Conservation (phyloP, 163 green algal species). For the Trebouxia gelatinosa region DNA sequence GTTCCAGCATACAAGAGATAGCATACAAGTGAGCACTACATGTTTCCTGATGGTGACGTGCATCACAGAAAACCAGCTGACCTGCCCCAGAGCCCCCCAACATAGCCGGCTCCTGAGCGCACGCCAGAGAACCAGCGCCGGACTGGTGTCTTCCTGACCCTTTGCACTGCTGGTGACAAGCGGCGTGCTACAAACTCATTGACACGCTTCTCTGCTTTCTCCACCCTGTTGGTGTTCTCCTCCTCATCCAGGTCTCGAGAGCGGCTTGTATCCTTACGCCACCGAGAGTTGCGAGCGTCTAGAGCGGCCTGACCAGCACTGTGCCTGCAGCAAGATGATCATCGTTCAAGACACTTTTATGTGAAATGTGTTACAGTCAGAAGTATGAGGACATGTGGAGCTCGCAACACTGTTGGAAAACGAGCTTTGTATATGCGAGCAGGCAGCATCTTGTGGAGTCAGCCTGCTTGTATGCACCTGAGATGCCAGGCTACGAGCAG, state of each 20-base stretch:
- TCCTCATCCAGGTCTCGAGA: background rate
- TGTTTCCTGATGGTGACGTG: background rate
- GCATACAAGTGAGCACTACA: too few relatives aligned
- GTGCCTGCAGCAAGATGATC: slow-evolving; percentile 37
- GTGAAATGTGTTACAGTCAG: background rate
- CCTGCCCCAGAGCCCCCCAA: slow-evolving; percentile 66
- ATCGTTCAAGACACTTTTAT: background rate
- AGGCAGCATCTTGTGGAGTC: background rate
- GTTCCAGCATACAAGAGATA: too few relatives aligned
- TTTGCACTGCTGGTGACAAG: slow-evolving; percentile 72
- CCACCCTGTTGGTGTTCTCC: slow-evolving; percentile 44
- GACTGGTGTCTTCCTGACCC: slow-evolving; percentile 46
- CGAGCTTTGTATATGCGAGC: background rate
- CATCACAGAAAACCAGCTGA: background rate
- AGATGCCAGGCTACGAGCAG: too few relatives aligned
- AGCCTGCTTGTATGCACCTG: background rate
- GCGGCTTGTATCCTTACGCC: slow-evolving; percentile 24
- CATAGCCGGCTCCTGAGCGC: slow-evolving; percentile 36
- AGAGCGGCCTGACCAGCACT: slow-evolving; percentile 60
- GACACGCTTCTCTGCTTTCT: slow-evolving; percentile 66
- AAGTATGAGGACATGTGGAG: background rate
- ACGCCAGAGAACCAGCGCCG: slow-evolving; percentile 42
- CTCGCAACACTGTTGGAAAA: background rate
- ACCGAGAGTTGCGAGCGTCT: slow-evolving; percentile 64
- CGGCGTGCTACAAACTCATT: slow-evolving; percentile 68